These are phyloP conservation scores for Stromatinia cepivora DNA, from an alignment of 2,329 filamentous ascomycete genomes.

Conservation along the genomic window DNA sequence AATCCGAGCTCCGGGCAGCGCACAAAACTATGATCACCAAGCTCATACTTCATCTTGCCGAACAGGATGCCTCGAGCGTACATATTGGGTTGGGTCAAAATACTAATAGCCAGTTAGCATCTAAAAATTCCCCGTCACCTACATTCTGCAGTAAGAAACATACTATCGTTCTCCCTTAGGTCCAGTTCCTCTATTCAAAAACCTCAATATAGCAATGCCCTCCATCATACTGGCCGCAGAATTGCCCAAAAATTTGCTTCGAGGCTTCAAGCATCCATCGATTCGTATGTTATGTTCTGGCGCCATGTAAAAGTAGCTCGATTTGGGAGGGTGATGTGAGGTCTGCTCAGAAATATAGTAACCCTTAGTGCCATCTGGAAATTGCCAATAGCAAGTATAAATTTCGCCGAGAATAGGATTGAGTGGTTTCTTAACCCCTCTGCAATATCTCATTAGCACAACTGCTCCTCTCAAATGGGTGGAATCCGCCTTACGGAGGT, in stretches of 20 bases:
- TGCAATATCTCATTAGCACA: conserved; percentile 42
- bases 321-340: conserved; percentile 97
- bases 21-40: conserved; percentile 93
- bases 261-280: conserved; percentile 90
- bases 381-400: conserved; percentile 95
- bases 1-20: conserved; percentile 86
- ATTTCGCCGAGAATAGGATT: conserved; percentile 96
- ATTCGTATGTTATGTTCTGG: conserved; percentile 92
- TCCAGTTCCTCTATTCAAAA: conserved; percentile 74
- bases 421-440: conserved; percentile 95
- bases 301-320: conserved; percentile 98
- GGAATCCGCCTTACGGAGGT: conserved; percentile 67
- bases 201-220: conserved; percentile 81
- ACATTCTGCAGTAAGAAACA: neutral
- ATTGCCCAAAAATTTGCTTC: conserved; percentile 94
- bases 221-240: conserved; percentile 99
- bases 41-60: conserved; percentile 99
- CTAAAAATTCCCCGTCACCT: neutral
- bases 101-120: conserved; percentile 41
- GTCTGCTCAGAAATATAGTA: conserved; percentile 99
- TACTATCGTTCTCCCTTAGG: conserved; percentile 74
- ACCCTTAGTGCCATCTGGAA: conserved; percentile 77
- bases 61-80: conserved; percentile 96
- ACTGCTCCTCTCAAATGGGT: neutral
- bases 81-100: conserved; percentile 97